These are phyloP conservation scores for Ogataea parapolymorpha DNA, from an alignment of 805 yeast species.

Conservation along the genomic window DNA sequence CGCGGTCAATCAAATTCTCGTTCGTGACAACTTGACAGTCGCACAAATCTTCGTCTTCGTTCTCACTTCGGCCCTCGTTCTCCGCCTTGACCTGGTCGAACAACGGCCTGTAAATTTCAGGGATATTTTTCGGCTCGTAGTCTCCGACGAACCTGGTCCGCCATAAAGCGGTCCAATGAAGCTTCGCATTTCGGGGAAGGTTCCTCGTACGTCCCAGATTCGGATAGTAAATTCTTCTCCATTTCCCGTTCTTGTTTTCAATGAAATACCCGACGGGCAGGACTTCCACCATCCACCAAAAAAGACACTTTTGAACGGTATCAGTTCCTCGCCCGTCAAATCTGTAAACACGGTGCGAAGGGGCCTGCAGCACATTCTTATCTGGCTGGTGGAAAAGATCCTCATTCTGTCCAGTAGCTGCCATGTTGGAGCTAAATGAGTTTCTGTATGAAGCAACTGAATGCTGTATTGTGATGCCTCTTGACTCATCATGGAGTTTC, in stretches of 20 bases:
- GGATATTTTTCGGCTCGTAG: constrained; percentile 46
- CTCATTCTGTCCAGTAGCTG: background rate
- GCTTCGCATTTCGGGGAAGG: constrained; percentile 40
- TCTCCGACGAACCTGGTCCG: constrained; percentile 44
- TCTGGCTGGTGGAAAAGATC: constrained; percentile 16
- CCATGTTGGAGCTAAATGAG: too few species aligned
- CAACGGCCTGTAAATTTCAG: constrained; percentile 30
- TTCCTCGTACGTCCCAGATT: constrained; percentile 53
- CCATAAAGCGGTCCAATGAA: constrained; percentile 69
- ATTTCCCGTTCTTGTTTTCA: constrained; percentile 45
- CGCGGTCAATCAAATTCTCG: constrained; percentile 19
- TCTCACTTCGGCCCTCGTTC: background rate
- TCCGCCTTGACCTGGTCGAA: constrained; percentile 11
- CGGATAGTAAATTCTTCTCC: constrained; percentile 50
- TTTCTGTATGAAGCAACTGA: too few species aligned
- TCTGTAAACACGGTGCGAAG: constrained; percentile 20
- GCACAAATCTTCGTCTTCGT: constrained; percentile 3
- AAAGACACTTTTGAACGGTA: constrained; percentile 25
- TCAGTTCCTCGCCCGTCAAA: constrained; percentile 41
- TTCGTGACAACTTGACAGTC: constrained; percentile 14
- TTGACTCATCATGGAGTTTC: background rate
- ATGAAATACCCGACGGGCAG: constrained; percentile 55
- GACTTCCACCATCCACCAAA: constrained; percentile 64
- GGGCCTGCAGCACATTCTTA: constrained; percentile 18
- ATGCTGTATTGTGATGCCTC: too few species aligned